Evolutionary conservation across 1,284 basidiomycete genomes (phyloP).

Genomic region (Moesziomyces sp.): DNA sequence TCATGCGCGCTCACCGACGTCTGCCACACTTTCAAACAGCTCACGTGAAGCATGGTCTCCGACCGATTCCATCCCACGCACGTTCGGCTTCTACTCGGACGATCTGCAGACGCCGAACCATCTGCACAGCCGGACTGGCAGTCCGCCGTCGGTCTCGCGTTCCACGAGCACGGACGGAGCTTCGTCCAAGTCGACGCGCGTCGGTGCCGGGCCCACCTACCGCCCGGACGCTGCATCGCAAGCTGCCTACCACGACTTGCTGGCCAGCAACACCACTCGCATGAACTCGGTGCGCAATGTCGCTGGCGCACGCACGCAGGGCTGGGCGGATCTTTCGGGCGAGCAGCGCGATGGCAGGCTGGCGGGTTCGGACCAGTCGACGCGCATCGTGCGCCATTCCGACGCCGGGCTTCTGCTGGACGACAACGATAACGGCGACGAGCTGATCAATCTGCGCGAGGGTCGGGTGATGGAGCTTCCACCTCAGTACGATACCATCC

Average conservation of each 20-base stretch:
- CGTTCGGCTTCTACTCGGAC: constrained; percentile 30
- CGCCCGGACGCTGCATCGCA: constrained; percentile 45
- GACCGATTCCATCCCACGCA: constrained; percentile 21
- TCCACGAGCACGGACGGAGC: constrained; percentile 21
- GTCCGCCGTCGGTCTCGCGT: constrained; percentile 7
- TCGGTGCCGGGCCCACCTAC: constrained; percentile 35
- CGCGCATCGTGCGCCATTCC: constrained; percentile 46
- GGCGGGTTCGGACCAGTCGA: background rate
- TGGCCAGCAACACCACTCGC: constrained; percentile 29
- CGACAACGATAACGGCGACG: constrained; percentile 52
- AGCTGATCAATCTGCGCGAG: constrained; percentile 16
- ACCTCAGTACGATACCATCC: constrained; percentile 56
- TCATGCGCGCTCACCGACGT: constrained; percentile 2
- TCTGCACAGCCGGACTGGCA: constrained; percentile 14
- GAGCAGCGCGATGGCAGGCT: background rate
- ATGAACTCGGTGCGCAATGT: constrained; percentile 11
- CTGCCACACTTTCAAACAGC: constrained; percentile 9
- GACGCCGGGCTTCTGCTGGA: constrained; percentile 58
- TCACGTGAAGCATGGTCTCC: constrained; percentile 29
- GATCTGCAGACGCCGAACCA: constrained; percentile 13
- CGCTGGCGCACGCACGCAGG: constrained; percentile 8
- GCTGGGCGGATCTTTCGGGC: constrained; percentile 27
- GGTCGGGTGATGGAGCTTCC: constrained; percentile 52
- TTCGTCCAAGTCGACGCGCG: constrained; percentile 29
- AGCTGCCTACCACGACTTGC: constrained; percentile 40